Base-by-base conservation (phyloP, 2,329 filamentous ascomycete species). In the Claviceps sp. region DNA sequence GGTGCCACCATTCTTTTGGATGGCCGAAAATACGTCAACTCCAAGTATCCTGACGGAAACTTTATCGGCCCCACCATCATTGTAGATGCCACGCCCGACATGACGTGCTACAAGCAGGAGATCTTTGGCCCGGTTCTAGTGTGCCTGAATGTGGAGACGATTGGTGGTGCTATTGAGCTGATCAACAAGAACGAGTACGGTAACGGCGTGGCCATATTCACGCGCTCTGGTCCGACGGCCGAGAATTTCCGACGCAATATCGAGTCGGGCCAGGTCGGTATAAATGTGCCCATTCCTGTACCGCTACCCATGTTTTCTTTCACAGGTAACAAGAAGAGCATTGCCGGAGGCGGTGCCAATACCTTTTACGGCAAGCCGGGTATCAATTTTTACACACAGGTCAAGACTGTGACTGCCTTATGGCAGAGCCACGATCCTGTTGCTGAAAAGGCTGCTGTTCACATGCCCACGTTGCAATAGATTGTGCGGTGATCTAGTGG, bases 301-400 rank as follows among this genome's bases (percentile, higher is more conserved):
- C 82, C 82, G 14, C 70, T 85, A 59, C 81, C 82, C 63, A 83
- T 85, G 76, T 85, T 85, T 69, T 82, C 78, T 52, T 85, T 86
- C 66, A 85, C 82, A 29, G 82, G 81, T 45, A 85, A 85, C 74
- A 91, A 98, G 83, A 90, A 86, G 77, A 88, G 83, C 62, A 77
- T 97, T 52, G 93, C 93, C 0, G 93, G 91, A 51, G 90, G 90
- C 50, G 91, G 93, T 55, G 86, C 87, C 39, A 95, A 80, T 71
- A 95, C 89, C 16, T 97, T 98, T 67, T 98, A 98, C 70, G 93
- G 93, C 58, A 86, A 87, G 69, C 88, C 89, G 0, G 93, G 91
- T 23, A 71, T 98, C 65, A 83, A 86, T 65, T 98, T 98, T 66
- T 97, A 95, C 70, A 98, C 93, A 3, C 93, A 97, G 72, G 79